Conservation (phyloP, 352 stramenopile genomes). For the Globisporangium polare region DNA sequence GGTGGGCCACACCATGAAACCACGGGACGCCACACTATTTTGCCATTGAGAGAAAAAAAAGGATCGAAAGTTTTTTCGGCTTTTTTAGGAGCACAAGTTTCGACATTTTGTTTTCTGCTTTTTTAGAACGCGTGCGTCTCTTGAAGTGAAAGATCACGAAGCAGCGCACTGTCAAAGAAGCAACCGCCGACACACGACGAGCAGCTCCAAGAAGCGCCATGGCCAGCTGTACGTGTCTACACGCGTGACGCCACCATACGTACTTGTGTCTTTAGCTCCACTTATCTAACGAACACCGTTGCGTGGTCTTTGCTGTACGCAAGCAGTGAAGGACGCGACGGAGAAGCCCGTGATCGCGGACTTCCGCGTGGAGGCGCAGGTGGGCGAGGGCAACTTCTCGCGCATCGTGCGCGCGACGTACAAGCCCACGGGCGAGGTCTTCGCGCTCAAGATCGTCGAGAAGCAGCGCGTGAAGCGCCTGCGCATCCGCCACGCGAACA, state of each 20-base stretch:
- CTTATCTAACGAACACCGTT: neutral
- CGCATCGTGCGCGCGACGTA: constrained; percentile 89
- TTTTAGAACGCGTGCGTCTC: neutral
- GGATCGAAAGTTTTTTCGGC: neutral
- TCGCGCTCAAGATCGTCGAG: constrained; percentile 96
- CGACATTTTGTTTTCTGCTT: neutral
- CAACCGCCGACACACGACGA: neutral
- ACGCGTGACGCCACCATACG: neutral
- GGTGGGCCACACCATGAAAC: too few species aligned
- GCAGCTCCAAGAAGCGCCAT: neutral
- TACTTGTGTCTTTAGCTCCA: neutral
- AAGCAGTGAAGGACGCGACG: constrained; percentile 61
- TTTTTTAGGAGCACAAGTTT: neutral
- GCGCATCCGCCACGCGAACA: constrained; percentile 93
- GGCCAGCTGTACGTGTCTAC: neutral
- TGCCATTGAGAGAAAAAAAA: too few species aligned
- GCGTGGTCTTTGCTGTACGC: neutral
- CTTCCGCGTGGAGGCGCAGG: constrained; percentile 50
- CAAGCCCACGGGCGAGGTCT: constrained; percentile 87
- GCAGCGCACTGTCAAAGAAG: neutral
- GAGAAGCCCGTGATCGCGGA: constrained; percentile 77
- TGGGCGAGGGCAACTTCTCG: constrained; percentile 95
- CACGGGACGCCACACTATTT: too few species aligned
- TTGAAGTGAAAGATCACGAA: neutral
- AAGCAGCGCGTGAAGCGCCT: constrained; percentile 86